These are phyloP conservation scores for Yamadazyma ubonensis DNA, from an alignment of 805 yeast species.

Conservation along the genomic window DNA sequence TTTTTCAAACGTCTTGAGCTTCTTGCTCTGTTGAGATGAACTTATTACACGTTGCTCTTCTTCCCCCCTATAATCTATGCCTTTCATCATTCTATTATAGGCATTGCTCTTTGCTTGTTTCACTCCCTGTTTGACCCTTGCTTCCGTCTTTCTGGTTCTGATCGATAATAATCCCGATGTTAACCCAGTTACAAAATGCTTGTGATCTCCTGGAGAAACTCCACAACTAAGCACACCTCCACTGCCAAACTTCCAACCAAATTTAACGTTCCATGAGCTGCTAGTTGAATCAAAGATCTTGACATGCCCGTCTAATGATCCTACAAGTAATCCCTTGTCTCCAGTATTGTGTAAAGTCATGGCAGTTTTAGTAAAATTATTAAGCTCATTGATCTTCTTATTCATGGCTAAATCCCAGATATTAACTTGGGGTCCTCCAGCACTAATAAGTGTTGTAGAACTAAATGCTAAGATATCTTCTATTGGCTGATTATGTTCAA, in stretches of 20 bases:
- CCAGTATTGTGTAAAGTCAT: constrained; percentile 77
- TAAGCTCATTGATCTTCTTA: constrained; percentile 63
- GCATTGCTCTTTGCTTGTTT: constrained; percentile 55
- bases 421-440: constrained; percentile 78
- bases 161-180: constrained; percentile 86
- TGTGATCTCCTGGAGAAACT: constrained; percentile 69
- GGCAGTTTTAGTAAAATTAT: constrained; percentile 91
- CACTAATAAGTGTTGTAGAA: constrained; percentile 73
- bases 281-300: constrained; percentile 83
- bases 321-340: constrained; percentile 81
- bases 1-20: constrained; percentile 77
- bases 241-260: constrained; percentile 93
- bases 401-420: constrained; percentile 92
- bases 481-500: constrained; percentile 73
- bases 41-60: constrained; percentile 71
- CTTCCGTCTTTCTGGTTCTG: constrained; percentile 77
- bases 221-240: constrained; percentile 90
- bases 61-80: constrained; percentile 88
- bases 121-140: constrained; percentile 51
- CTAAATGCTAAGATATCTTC: constrained; percentile 78
- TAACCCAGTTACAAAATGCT: constrained; percentile 90
- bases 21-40: constrained; percentile 50
- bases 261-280: constrained; percentile 79
- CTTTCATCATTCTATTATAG: constrained; percentile 81
- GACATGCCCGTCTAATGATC: constrained; percentile 96